Percentiles rank a stretch among this genome's conserved stretches.
These are phyloP conservation scores for Corylus avellana DNA, from an alignment of 306 rosid genomes.

Conservation along the genomic window DNA sequence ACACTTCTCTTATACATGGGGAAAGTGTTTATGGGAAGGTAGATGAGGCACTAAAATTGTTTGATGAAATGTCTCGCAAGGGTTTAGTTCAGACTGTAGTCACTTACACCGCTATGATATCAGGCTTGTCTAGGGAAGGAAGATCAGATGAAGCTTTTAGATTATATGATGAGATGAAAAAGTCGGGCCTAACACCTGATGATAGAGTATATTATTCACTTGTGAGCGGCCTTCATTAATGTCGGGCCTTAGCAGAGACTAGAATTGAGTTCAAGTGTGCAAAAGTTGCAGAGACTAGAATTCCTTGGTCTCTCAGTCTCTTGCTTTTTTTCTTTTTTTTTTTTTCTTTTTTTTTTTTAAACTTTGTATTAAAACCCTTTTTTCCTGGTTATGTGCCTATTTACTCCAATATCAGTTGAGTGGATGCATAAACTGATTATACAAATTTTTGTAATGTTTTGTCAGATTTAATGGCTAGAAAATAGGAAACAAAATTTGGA, in stretches of 20 bases:
- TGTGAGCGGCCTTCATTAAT: constrained; percentile 61
- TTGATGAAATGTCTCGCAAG: constrained; percentile 57
- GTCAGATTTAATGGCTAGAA: no score
- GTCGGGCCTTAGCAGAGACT: constrained; percentile 11
- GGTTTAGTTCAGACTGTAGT: constrained; percentile 51
- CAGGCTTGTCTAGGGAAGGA: constrained; percentile 80
- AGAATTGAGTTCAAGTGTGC: no score
- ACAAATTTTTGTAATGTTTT: no score
- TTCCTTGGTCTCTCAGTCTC: no score
- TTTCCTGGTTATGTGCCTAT: no score
- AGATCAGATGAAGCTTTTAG: constrained; percentile 75
- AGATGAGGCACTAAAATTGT: constrained; percentile 58
- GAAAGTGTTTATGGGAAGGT: constrained; percentile 68
- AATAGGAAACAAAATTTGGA: no score
- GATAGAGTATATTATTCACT: constrained; percentile 71
- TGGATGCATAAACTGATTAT: no score
- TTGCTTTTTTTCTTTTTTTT: no score
- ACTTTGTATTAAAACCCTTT: no score
- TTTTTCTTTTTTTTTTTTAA: no score
- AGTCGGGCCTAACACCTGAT: constrained; percentile 62
- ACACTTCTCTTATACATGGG: constrained; percentile 72
- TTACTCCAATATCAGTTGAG: no score
- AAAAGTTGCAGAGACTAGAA: no score
- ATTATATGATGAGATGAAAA: constrained; percentile 74
- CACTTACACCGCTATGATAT: constrained; percentile 67